phyloP scores from a whole-genome alignment of 768 basidiomycete species.

The Trametes coccinea region DNA sequence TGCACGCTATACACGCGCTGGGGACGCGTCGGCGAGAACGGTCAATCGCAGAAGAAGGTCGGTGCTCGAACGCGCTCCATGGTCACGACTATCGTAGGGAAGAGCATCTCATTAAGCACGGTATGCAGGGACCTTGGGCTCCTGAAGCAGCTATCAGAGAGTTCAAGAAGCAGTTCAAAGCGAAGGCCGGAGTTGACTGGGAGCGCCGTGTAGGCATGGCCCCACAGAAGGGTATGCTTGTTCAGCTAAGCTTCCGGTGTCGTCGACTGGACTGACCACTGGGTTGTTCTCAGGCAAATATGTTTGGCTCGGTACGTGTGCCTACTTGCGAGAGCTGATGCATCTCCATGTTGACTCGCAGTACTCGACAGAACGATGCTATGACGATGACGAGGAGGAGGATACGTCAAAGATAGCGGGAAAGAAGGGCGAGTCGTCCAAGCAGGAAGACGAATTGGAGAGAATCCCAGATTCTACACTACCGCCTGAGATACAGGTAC shows the following conservation, averaged over 20 bases:
- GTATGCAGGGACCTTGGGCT: constrained; percentile 48
- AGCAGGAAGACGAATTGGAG: constrained; percentile 33
- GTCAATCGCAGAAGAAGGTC: constrained; percentile 52
- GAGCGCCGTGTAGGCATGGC: constrained; percentile 51
- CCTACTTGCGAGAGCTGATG: neutral
- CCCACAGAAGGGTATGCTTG: constrained; percentile 46
- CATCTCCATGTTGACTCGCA: no score
- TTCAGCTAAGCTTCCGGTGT: neutral
- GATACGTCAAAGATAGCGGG: constrained; percentile 22
- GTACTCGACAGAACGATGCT: constrained; percentile 1
- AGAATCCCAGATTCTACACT: constrained; percentile 49
- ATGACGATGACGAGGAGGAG: constrained; percentile 36
- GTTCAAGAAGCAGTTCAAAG: constrained; percentile 63
- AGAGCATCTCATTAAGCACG: neutral
- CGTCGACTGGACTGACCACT: neutral
- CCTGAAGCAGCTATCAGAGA: constrained; percentile 42
- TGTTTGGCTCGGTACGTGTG: constrained; percentile 50
- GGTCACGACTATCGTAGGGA: no score
- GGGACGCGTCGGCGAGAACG: constrained; percentile 63
- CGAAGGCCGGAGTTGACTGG: constrained; percentile 53
- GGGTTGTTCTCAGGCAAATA: constrained; percentile 51
- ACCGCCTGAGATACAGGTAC: constrained; percentile 46
- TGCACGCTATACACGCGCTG: constrained; percentile 53
- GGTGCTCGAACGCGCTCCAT: neutral
- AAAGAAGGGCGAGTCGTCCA: constrained; percentile 27